Base-by-base conservation (phyloP, 2,329 filamentous ascomycete species). In the Waltergamsia citrina region DNA sequence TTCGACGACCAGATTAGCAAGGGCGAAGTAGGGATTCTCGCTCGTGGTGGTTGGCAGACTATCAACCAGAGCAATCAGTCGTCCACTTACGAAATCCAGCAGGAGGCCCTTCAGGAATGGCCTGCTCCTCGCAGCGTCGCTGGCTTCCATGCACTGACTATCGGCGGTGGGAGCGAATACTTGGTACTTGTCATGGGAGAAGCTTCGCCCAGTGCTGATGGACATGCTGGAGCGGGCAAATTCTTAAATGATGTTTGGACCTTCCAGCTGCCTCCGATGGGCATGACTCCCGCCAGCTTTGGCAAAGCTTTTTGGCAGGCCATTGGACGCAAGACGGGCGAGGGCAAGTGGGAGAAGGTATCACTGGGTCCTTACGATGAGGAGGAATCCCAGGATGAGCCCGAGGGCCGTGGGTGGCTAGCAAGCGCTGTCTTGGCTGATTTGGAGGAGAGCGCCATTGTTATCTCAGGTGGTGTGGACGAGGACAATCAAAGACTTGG, bases 241-340 rank as follows among this genome's bases (percentile, higher is more conserved):
- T 78, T 75, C 51, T 67, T 65, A 56, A 55, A 62, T 41, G 76
- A 81, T 47, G 67, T 78, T 14, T 82, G 78, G 78, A 64, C 68
- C 12, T 81, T 77, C 54, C 71, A 77, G 53, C 63, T 77, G 14
- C 74, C 71, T 8, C 65, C 71, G 8, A 51, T 65, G 30, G 65
- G 67, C 37, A 66, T 69, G 61, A 70, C 68, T 11, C 57, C 65
- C 1, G 72, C 72, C 3, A 70, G 69, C 44, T 53, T 78, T 39
- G 65, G 67, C 20, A 62, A 76, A 38, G 69, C 72, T n/a, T 57
- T 76, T 34, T 56, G 63, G 52, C 64, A 67, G 40, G 64, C 64
- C 25, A 52, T 74, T 5, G 71, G 71, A 11, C 59, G 62, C 34
- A 63, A 63, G 46, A 70, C 66, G 8, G 69, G 66, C 17, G 75